Evolutionary conservation across 768 basidiomycete genomes (phyloP).

Genomic region (Psilocybe tampanensis): DNA sequence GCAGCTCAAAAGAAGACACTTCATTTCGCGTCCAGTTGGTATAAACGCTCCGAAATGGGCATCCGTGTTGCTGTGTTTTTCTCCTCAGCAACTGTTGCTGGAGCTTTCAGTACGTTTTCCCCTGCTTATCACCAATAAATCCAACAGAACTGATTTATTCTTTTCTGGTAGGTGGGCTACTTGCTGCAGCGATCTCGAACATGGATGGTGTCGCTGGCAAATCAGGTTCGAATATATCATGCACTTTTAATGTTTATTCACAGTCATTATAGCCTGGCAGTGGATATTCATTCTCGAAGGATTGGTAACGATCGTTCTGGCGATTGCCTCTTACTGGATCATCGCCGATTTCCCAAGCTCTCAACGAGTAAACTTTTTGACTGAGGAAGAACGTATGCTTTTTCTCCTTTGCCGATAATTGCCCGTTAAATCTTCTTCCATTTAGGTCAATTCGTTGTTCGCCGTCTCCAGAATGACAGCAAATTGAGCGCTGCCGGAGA

Average conservation of each 20-base stretch:
- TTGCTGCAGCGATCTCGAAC: conserved; percentile 68
- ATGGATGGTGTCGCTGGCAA: conserved; percentile 71
- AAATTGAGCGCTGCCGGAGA: conserved; percentile 68
- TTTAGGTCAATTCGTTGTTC: conserved; percentile 62
- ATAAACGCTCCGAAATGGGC: conserved; percentile 76
- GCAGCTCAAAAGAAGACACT: background rate
- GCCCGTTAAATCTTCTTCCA: background rate
- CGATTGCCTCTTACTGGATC: conserved; percentile 66
- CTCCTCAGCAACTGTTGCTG: conserved; percentile 77
- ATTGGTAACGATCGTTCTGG: conserved; percentile 61
- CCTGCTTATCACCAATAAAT: background rate
- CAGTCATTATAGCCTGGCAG: conserved; percentile 45
- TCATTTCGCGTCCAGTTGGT: conserved; percentile 55
- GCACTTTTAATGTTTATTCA: background rate
- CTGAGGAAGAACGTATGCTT: conserved; percentile 56
- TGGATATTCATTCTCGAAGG: conserved; percentile 83
- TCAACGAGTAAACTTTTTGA: conserved; percentile 60
- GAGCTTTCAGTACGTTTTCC: conserved; percentile 61
- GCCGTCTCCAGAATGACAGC: conserved; percentile 65
- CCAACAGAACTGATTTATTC: background rate
- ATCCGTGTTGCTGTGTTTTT: conserved; percentile 76
- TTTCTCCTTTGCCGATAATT: background rate
- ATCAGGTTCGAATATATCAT: conserved; percentile 40
- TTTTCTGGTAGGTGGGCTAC: conserved; percentile 50
- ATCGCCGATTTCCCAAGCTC: conserved; percentile 80